A percentile compares a stretch with the other conserved stretches of the same genome.
These are phyloP conservation scores for Sesbania bispinosa DNA, from an alignment of 306 rosid genomes.

Conservation along the genomic window DNA sequence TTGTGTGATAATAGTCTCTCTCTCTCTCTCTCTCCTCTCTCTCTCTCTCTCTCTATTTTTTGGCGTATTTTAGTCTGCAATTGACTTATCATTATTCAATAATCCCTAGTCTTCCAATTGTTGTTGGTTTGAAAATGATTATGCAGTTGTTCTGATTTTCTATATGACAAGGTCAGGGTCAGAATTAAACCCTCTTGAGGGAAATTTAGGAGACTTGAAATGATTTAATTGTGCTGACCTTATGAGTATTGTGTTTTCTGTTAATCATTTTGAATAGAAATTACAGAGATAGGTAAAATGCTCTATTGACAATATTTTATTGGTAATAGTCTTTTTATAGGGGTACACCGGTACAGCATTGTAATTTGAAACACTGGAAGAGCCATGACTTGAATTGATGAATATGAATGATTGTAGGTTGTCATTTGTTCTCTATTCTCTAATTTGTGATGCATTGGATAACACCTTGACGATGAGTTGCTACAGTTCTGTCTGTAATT, in stretches of 20 bases:
- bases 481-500: background rate
- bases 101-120: background rate
- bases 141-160: background rate
- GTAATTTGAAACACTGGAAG: background rate
- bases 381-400: background rate
- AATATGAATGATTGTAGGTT: background rate
- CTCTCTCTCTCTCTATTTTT: no score
- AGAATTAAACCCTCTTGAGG: background rate
- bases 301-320: background rate
- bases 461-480: background rate
- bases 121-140: conserved; percentile 8
- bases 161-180: background rate
- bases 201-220: background rate
- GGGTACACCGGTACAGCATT: no score
- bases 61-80: background rate
- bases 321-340: background rate
- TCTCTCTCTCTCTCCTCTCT: no score
- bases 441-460: conserved; percentile 3
- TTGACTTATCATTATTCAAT: background rate
- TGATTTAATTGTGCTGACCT: conserved; percentile 7
- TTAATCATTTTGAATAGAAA: background rate
- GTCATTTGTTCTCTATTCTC: background rate
- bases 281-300: background rate
- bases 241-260: background rate
- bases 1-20: background rate